phyloP scores from a whole-genome alignment of 2,329 filamentous ascomycete genomes.

The Pyricularia sp. region DNA sequence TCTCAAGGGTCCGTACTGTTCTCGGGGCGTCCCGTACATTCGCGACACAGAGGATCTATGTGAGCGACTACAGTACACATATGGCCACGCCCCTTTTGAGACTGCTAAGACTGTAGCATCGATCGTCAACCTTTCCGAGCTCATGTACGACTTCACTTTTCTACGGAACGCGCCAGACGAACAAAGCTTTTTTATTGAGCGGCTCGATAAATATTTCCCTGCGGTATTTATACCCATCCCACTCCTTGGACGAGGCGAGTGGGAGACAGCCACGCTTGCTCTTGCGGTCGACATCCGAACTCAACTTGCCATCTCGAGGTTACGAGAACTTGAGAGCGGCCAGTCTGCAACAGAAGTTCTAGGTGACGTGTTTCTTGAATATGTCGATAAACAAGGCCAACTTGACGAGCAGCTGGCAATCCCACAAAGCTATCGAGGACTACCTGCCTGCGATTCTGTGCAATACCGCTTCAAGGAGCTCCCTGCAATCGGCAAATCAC shows the following conservation, averaged over 20 bases:
- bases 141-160: constrained; percentile 1
- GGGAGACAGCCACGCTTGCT: background rate
- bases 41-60: background rate
- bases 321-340: background rate
- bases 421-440: background rate
- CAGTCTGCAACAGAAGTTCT: background rate
- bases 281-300: constrained; percentile 2
- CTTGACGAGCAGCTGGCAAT: background rate
- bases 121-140: background rate
- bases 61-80: background rate
- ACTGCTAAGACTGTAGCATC: background rate
- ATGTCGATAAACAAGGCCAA: background rate
- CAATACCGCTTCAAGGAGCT: background rate
- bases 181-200: background rate
- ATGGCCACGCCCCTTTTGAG: background rate
- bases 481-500: background rate
- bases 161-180: background rate
- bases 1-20: background rate
- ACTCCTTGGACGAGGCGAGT: background rate
- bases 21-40: background rate
- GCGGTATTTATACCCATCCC: background rate
- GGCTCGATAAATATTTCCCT: background rate
- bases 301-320: background rate
- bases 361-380: background rate
- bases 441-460: background rate